Evolutionary conservation across 2,329 filamentous ascomycete genomes (phyloP), one percentile per base, ranked within the genome.

Genomic region (Pyricularia sp.): DNA sequence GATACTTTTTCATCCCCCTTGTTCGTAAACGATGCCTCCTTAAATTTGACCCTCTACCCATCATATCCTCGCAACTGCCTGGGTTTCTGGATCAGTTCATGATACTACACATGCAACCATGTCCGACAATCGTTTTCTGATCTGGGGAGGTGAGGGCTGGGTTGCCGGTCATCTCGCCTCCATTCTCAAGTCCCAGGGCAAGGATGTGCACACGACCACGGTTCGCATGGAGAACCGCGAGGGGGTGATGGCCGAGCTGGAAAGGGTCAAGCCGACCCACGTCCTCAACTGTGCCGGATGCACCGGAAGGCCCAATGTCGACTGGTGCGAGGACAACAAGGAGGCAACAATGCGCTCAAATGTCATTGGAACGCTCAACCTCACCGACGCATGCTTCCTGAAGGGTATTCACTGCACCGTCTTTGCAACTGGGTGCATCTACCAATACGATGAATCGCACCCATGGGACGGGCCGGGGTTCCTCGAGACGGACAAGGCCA

Each of bases 251-350:
- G 76, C 78, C 60, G 81, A 84, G 72, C 78, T 89, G 30, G 79
- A 84, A 62, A 77, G 76, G 63, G 75, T 86, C 73, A 82, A 83
- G 74, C 87, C 86, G 26, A 88, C 85, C 3, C 85, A 88, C 71
- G 85, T 88, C 65, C 75, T 89, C 63, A 88, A 88, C 74, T 84
- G 82, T 66, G 86, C 86, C 62, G 86, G 86, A 67, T 84, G 81
- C 71, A 88, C 85, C 3, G 86, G 87, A 62, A 79, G 84, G 28
- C 86, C 86, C 67, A 89, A 88, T 68, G 85, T 88, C 72, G 86
- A 88, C 75, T 88, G 85, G 85, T 88, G 86, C 70, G 87, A 89
- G 76, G 84, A 87, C 71, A 82, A 89, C 77, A 87, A 84, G 75
- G 82, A 86, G 73, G 82, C 83, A 65, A 89, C 86, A 7, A 82